Evolutionary conservation across 495 filamentous ascomycete genomes (phyloP), one percentile per base, ranked within the genome.

Genomic region (Penicillium diatomitis): DNA sequence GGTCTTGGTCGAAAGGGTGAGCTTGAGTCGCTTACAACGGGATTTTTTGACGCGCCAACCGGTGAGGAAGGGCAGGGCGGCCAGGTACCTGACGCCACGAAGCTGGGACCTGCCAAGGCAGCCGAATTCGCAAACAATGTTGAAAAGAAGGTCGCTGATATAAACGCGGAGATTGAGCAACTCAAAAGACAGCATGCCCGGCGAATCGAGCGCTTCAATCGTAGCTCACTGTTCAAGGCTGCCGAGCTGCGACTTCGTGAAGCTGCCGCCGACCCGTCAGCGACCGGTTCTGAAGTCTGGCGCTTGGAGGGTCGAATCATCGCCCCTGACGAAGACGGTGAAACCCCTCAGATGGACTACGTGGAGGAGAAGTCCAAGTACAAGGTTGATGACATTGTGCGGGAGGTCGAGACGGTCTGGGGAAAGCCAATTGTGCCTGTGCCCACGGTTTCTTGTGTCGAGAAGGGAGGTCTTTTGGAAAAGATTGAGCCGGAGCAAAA

Each of bases 1-100:
- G 90, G 89, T 0, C 67, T 96, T 3, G 92, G 92, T 4, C 78
- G 89, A 5, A 87, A 85, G 61, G 92, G 92, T 8, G 86, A 90
- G 62, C 81, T 98, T 9, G 82, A 86, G 37, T 73, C 74, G 2
- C 70, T 98, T 10, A 96, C 92, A 0, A 79, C 80, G 8, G 91
- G 88, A 8, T 83, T 96, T 40, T 81, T 80, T 39, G 83, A 90
- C 61, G 76, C 83, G 2, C 73, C 80, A 12, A 60, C 56, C 12
- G 64, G 49, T 38, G 60, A 49, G 7, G 68, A 75, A 44, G 52
- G 56, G 4, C 66, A 73, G 38, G 61, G 53, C 4, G 59, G 53
- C 10, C 70, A 75, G 38, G 74, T 77, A 36, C 67, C 76, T 6
- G 69, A 79, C 39, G 75, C 78, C 4, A 76, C 80, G 31, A 80